Base-by-base conservation (phyloP, 140 eudicot genomes). In the Cichorium intybus region DNA sequence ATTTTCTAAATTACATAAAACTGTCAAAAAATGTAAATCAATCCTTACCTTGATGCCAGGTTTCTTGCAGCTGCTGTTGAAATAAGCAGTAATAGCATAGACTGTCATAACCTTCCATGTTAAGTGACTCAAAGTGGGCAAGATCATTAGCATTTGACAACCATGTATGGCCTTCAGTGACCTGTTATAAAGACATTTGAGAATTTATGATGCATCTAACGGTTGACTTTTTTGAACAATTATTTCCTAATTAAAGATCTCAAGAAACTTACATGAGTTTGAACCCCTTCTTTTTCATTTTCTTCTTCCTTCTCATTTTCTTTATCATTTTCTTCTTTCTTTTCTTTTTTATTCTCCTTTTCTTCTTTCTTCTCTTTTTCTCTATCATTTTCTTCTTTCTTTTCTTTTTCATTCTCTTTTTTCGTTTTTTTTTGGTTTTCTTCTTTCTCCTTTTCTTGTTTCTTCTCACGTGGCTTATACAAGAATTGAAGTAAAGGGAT, bases 91-190 rank as follows among this genome's bases (percentile, higher is more conserved):
- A n/a, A 28, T 17, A 55, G 33, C 89, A 77, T 88, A 93, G 97
- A 39, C 57, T 79, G 45, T 76, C 87, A 71, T 86, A 77, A 41
- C 84, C 78, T 73, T 88, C 94, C 67, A 88, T 48, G 60, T 79
- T 70, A 62, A 93, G 84, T 52, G 88, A 88, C 35, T 83, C 79
- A 74, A 93, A 93, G 80, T 93, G 85, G 45, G 80, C 87, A 55
- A 80, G 22, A 41, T 64, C 81, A 63, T 61, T 71, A 33, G 79
- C 99, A 67, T 93, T 97, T 60, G 88, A 87, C 89, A 88, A 66
- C 99, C 99, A 93, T 49, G 95, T 85, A 67, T 52, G 73, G 37
- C 76, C 80, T 77, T 77, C 85, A 68, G 57, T 73, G 29, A 51
- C 85, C 84, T 75, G 71, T 70, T 46, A 69, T 51, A 64, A 62